Base-by-base conservation (phyloP, 768 basidiomycete species). In the Agaricus sinodeliciosus region DNA sequence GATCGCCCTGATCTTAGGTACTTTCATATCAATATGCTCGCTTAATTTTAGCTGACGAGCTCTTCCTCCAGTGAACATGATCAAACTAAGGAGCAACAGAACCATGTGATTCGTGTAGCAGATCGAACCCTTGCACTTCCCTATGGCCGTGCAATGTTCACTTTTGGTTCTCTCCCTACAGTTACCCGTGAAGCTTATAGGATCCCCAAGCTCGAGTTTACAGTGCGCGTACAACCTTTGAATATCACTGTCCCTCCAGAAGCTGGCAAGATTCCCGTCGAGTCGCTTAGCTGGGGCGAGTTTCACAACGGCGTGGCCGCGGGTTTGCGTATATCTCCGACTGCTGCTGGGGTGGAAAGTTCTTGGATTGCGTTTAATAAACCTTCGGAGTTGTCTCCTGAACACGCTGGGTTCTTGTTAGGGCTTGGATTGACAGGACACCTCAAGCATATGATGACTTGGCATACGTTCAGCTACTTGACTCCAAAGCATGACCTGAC, bases 301-400 rank as follows among this genome's bases (percentile, higher is more conserved):
- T 99, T 99, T 68, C 94, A 98, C 68, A 94, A 95, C 57, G 96
- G 96, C 9, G 95, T 96, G 0, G 92, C 93, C 7, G 90, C 92
- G 3, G 96, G 87, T 2, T 67, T 99, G 41, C 84, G 90, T 6
- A 82, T 97, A 46, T 83, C 87, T 0, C 82, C 89, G 0, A 77
- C 80, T n/a, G 79, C 85, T 8, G 68, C 72, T 44, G 82, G 82
- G 9, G 79, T 98, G 40, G 92, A 96, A 64, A 90, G 89, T 61
- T 92, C 93, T 0, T 97, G 94, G 91, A 93, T 96, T 49, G 85
- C 87, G 12, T 97, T 94, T 76, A 95, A 98, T 68, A 90, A 89
- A 60, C 95, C 96, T 0, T 77, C 83, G 0, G 90, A 94, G 42
- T 77, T 94, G 49, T 94, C 89, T 4, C 84, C 94, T 0, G 86